A percentile compares a stretch with the other conserved stretches of the same genome.
Evolutionary conservation across 805 yeast species (phyloP).

Genomic region (Saccharomyces kudriavzevii): DNA sequence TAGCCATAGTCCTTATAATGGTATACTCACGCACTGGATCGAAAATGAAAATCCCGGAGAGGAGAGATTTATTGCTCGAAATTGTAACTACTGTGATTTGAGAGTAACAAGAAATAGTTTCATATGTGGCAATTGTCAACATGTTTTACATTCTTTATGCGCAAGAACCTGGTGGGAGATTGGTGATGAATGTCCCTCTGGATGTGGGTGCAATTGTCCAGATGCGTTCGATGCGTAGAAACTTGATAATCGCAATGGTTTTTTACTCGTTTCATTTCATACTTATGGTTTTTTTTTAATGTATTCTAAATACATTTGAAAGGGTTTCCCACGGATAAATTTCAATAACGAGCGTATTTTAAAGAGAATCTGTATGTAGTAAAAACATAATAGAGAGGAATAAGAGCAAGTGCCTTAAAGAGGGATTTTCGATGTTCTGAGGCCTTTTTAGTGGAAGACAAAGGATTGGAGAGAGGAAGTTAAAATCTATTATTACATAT

Average conservation of each 20-base stretch:
- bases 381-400: background rate
- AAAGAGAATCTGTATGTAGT: background rate
- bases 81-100: conserved; percentile 62
- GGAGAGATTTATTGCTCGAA: conserved; percentile 19
- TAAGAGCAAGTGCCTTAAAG: too few relatives aligned
- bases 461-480: too few relatives aligned
- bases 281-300: background rate
- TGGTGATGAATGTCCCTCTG: conserved; percentile 61
- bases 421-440: too few relatives aligned
- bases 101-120: conserved; percentile 52
- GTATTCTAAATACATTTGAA: background rate
- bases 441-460: too few relatives aligned
- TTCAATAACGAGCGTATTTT: background rate
- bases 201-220: conserved; percentile 75
- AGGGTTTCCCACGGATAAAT: background rate
- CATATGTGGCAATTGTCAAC: conserved; percentile 68
- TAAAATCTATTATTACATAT: background rate
- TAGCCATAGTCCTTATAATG: conserved; percentile 1
- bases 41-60: background rate
- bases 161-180: conserved; percentile 72
- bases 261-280: background rate
- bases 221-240: conserved; percentile 22
- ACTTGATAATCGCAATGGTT: background rate
- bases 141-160: conserved; percentile 70
- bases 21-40: conserved; percentile 16